Base-by-base conservation (phyloP, 2,329 filamentous ascomycete genomes). In the Anisogramma anomala region DNA sequence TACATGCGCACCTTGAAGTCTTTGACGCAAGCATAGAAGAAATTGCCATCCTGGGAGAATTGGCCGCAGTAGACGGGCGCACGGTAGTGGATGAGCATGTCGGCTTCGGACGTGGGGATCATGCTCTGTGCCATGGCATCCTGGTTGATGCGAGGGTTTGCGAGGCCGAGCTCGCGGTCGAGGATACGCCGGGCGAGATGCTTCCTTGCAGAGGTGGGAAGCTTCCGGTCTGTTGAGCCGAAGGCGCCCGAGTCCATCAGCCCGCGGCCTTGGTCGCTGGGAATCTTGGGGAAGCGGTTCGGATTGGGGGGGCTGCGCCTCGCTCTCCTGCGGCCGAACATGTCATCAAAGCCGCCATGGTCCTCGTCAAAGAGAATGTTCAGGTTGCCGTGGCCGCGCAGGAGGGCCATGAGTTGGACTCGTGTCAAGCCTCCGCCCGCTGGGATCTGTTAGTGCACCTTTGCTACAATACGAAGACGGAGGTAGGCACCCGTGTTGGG, bases 1-100 rank as follows among this genome's bases (percentile, higher is more conserved):
- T 96, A 98, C 84, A 98, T 88, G 39, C 88, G 82, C 8, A 98
- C 87, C 51, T 79, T 82, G 64, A 94, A 94, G 60, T 96, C 88
- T 60, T 95, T 86, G 8, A 82, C 83, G 54, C 84, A 91, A 5
- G 82, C 80, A 57, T 89, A 96, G 66, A 95, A 96, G 66, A 96
- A 96, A 60, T 94, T 94, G 19, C 91, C 91, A 53, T 98, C 91
- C 49, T 93, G 84, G 0, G 86, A 94, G 58, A 96, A 98, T 57
- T 96, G 89, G 1, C 91, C 91, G 3, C 86, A 94, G 56, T 96
- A 96, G 39, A 91, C 88, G 30, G 85, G 79, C 4, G 81, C 73
- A 41, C 88, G 77, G 56, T 88, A 93, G 53, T 94, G 84, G 47
- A 96, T 81, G 47, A 94, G 84, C 54, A 84, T 83, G 55, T 96